Evolutionary conservation across 306 rosid species (phyloP).

Genomic region (Dryas drummondii): DNA sequence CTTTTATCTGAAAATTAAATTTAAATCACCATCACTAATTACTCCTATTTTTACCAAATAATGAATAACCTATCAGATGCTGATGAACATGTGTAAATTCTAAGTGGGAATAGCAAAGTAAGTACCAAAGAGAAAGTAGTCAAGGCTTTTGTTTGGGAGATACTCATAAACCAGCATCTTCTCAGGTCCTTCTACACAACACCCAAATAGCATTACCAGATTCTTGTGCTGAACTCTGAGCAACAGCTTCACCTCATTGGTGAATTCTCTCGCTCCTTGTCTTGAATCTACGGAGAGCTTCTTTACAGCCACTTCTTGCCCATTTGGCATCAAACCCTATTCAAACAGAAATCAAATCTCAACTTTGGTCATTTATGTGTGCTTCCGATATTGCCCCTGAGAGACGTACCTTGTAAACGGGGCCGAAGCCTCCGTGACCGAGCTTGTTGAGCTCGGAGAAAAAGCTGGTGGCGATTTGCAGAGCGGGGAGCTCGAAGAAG

Average conservation of each 20-base stretch:
- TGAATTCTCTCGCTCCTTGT: conserved; percentile 80
- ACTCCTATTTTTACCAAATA: conserved; percentile 1
- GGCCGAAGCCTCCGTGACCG: conserved; percentile 96
- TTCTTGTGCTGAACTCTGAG: conserved; percentile 80
- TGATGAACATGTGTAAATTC: not conserved
- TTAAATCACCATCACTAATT: not conserved
- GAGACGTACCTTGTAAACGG: conserved; percentile 67
- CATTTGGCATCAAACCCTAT: conserved; percentile 86
- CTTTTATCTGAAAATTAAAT: conserved; percentile 53
- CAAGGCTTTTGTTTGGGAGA: conserved; percentile 85
- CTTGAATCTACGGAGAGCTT: conserved; percentile 72
- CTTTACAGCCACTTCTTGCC: conserved; percentile 87
- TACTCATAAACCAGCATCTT: conserved; percentile 95
- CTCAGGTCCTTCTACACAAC: conserved; percentile 89
- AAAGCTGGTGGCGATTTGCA: conserved; percentile 74
- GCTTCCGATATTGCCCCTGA: not conserved
- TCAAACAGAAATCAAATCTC: no score
- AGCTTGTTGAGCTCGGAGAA: conserved; percentile 69
- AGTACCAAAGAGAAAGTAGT: conserved; percentile 72
- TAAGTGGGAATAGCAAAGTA: not conserved
- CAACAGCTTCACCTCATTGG: conserved; percentile 75
- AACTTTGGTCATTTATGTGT: not conserved
- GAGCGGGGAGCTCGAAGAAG: conserved; percentile 52
- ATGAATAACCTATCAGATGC: not conserved
- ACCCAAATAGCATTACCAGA: conserved; percentile 69